Evolutionary conservation across 2,329 filamentous ascomycete species (phyloP).

Genomic region (Neofusicoccum sp.): DNA sequence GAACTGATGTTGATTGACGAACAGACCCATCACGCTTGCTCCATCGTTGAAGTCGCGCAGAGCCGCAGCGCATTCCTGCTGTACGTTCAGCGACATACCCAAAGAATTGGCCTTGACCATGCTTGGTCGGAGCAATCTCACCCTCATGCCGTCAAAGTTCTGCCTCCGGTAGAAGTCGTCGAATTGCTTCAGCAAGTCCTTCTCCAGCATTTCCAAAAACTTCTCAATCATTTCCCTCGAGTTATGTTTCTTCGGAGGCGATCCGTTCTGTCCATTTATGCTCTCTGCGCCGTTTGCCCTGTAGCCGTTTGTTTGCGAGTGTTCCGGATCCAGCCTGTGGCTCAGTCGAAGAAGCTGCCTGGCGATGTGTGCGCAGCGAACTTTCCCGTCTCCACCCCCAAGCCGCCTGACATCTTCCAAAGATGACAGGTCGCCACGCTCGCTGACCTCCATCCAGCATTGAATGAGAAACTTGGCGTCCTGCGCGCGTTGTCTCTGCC

Average conservation of each 20-base stretch:
- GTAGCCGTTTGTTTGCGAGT: slow-evolving; percentile 47
- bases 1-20: slow-evolving; percentile 99
- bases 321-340: slow-evolving; percentile 79
- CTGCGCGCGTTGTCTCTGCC: slow-evolving; percentile 83
- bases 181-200: slow-evolving; percentile 93
- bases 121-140: slow-evolving; percentile 4
- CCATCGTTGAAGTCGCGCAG: slow-evolving; percentile 95
- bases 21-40: slow-evolving; percentile 89
- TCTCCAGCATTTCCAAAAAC: slow-evolving; percentile 93
- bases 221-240: slow-evolving; percentile 93
- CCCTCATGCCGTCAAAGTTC: slow-evolving; percentile 95
- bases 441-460: slow-evolving; percentile 95
- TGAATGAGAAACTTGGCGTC: slow-evolving; percentile 95
- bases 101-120: not conserved
- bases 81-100: not conserved
- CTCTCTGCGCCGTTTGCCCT: slow-evolving; percentile 39
- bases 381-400: slow-evolving; percentile 86
- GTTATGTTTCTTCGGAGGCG: slow-evolving; percentile 49
- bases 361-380: slow-evolving; percentile 90
- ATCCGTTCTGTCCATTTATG: slow-evolving; percentile 52
- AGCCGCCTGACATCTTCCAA: slow-evolving; percentile 86
- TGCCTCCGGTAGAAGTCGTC: slow-evolving; percentile 94
- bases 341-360: slow-evolving; percentile 93
- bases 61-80: slow-evolving; percentile 81
- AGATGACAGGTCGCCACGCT: slow-evolving; percentile 82